These are phyloP conservation scores for Crithidia mellificae DNA, from an alignment of 208 protist species.

Conservation along the genomic window DNA sequence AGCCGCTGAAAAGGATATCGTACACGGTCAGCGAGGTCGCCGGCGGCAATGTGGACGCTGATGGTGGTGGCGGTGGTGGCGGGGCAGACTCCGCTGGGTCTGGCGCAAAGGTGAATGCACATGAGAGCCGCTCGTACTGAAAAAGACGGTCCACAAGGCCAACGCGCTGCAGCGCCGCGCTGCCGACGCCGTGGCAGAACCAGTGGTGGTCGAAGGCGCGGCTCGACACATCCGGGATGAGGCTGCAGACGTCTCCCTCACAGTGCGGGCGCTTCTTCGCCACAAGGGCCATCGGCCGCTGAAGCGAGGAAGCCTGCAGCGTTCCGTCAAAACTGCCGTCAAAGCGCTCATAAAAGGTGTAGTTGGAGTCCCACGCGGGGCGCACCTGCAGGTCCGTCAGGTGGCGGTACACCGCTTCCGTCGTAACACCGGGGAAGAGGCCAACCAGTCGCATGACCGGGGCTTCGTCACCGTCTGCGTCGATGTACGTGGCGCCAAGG, in stretches of 20 bases:
- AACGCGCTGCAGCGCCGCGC: constrained; percentile 39
- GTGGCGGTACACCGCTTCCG: constrained; percentile 35
- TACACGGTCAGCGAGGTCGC: constrained; percentile 27
- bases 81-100: neutral
- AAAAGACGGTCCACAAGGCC: constrained; percentile 60
- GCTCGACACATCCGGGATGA: constrained; percentile 38
- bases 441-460: constrained; percentile 63
- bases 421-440: constrained; percentile 47
- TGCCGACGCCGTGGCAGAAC: constrained; percentile 57
- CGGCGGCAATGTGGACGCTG: no score
- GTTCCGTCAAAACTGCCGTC: neutral
- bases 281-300: constrained; percentile 33
- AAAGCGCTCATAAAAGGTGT: constrained; percentile 51
- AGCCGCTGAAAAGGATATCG: constrained; percentile 61
- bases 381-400: constrained; percentile 55
- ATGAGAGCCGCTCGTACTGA: constrained; percentile 50
- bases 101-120: constrained; percentile 12
- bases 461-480: constrained; percentile 18
- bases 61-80: no score
- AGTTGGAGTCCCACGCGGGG: constrained; percentile 58
- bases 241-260: constrained; percentile 33
- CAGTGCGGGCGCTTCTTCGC: constrained; percentile 36
- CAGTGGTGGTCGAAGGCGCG: constrained; percentile 41
- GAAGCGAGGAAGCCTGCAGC: constrained; percentile 6
- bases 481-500: constrained; percentile 32